Base-by-base conservation (phyloP, 805 yeast species). In the Yamadazyma philogaea region DNA sequence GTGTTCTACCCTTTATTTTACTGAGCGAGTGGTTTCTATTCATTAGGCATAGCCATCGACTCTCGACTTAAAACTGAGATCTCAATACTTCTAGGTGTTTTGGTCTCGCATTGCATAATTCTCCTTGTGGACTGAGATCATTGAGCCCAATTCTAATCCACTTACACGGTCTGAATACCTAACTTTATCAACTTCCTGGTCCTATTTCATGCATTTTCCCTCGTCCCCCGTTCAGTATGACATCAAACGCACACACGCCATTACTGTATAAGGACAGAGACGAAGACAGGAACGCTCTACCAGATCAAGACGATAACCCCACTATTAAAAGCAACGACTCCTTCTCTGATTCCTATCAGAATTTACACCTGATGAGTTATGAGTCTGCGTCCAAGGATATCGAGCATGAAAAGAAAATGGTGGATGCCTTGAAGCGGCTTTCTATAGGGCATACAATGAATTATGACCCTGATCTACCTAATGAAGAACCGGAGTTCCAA, bases 381-480 rank as follows among this genome's bases (percentile, higher is more conserved):
- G 69, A 60, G 49, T 54, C 63, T 28, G 95, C 95, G 2, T 89
- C 87, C 3, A 80, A 80, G 52, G 87, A 88, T 5, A 77, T 86
- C 35, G 87, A 85, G 54, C 81, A 78, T 46, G 93, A 86, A 56
- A 72, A 84, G 48, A 79, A 80, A 60, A 79, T 81, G 58, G 86
- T 86, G 47, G 79, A 84, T 28, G 84, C 87, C 16, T 64, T 86
- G 50, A 86, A 86, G 57, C 68, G 95, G 45, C 67, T 84, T 14
- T 81, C 88, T 0, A 82, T 86, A 40, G 93, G 89, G 14, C 68
- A 77, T 53, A 61, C 71, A 55, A 63, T 78, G 64, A 69, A 62
- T 38, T 73, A 77, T 46, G 95, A 85, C 54, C 91, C 91, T 1
- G 95, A 85, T 53, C 58, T 84, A 36, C 87, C 87, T 26, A 48